Conservation (phyloP, 2,329 filamentous ascomycete species). For the Cladobotryum mycophilum region DNA sequence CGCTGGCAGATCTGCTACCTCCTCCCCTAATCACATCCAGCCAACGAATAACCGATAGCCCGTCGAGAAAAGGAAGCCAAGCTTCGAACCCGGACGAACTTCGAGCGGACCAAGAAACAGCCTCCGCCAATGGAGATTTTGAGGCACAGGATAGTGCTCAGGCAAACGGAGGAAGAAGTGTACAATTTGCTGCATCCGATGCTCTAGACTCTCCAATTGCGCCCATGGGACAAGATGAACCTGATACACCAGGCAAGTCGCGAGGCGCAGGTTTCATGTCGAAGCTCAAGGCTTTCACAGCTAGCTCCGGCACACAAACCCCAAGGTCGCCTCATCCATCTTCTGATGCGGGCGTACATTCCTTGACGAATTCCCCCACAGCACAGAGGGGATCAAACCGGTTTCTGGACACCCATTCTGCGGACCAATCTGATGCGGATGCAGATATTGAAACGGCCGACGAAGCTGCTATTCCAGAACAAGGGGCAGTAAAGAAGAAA, state of each 20-base stretch:
- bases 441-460: conserved; percentile 80
- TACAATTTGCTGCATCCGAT: conserved; percentile 65
- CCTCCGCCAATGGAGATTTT: conserved; percentile 1
- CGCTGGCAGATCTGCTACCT: conserved; percentile 7
- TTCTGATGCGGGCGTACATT: conserved; percentile 32
- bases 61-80: background rate
- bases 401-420: conserved; percentile 48
- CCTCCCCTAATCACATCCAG: conserved; percentile 2
- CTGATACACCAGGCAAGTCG: conserved; percentile 53
- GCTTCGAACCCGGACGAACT: conserved; percentile 7
- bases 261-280: conserved; percentile 65
- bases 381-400: conserved; percentile 37
- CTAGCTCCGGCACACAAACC: conserved; percentile 41
- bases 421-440: conserved; percentile 43
- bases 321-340: conserved; percentile 33
- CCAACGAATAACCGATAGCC: background rate
- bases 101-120: conserved; percentile 1
- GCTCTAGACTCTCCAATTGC: conserved; percentile 40
- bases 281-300: conserved; percentile 68
- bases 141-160: conserved; percentile 1
- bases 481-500: conserved; percentile 38
- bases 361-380: conserved; percentile 44
- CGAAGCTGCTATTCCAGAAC: conserved; percentile 51
- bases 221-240: conserved; percentile 58
- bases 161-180: conserved; percentile 45